Evolutionary conservation across 148 eudicot species (phyloP), one percentile per base, ranked within the genome.

Genomic region (Nepenthes gracilis): DNA sequence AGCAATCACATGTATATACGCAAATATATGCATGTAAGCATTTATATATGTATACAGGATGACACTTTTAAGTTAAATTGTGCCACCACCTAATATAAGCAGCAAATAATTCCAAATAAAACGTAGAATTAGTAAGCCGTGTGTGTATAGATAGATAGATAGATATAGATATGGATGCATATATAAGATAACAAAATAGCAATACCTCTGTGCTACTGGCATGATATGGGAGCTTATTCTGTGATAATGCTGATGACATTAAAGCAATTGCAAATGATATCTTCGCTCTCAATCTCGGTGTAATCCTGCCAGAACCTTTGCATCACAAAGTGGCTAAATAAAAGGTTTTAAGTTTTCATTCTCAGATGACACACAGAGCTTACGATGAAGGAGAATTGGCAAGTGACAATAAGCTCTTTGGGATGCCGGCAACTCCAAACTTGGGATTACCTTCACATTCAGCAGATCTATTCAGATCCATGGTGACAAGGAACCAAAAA

Each of bases 341-440:
- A 12, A 62, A 33, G 43, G 43, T 40, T 6, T n/a, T 58, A 36
- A 38, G 33, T n/a, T 49, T 58, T 59, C 54, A 62, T 74, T 50
- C 35, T 1, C 10, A 33, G 37, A 15, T 43, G 55, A 36, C 12
- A 23, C 12, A 61, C 43, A 59, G 48, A 43, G 15, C 81, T 69
- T 65, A 83, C 89, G 78, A 72, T 72, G 85, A 64, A 59, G 62
- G 71, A 62, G 80, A 75, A 66, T 71, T 68, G 13, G 79, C 74
- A 57, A 77, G 53, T 45, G 82, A 60, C 65, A 81, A 37, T 57
- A 86, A 48, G 54, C 68, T 65, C 75, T 75, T 77, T 1, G 68
- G 82, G 32, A 77, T 57, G 55, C 50, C 37, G 54, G 60, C 57
- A 60, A 75, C 70, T 73, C 79, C 86, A 73, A 33, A 75, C 63